Evolutionary conservation across 108 stramenopile genomes (phyloP).

Genomic region (Cyclotella sp.): DNA sequence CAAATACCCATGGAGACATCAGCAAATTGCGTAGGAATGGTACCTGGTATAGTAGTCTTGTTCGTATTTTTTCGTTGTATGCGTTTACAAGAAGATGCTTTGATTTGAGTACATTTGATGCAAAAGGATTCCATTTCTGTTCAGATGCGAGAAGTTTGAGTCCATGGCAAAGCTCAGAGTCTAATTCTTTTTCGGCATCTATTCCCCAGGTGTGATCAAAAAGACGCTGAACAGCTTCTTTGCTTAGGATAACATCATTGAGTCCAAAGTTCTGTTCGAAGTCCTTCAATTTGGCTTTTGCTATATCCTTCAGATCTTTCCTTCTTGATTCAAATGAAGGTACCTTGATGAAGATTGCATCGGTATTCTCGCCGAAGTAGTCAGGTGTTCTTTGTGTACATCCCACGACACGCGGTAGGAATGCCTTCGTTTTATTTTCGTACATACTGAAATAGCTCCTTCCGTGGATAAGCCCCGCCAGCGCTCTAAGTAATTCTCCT

Average conservation of each 20-base stretch:
- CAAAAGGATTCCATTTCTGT: constrained; percentile 16
- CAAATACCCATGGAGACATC: constrained; percentile 48
- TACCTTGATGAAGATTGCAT: constrained; percentile 43
- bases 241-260: constrained; percentile 24
- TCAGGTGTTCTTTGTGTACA: constrained; percentile 29
- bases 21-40: constrained; percentile 37
- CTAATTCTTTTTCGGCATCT: constrained; percentile 39
- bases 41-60: constrained; percentile 32
- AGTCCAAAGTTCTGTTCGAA: constrained; percentile 24
- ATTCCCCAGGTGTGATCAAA: constrained; percentile 47
- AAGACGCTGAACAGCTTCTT: constrained; percentile 37
- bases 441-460: constrained; percentile 23
- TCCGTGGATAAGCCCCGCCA: constrained; percentile 17
- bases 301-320: constrained; percentile 36
- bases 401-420: constrained; percentile 39
- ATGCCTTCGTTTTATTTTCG: constrained; percentile 33
- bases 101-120: constrained; percentile 17
- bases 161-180: constrained; percentile 28
- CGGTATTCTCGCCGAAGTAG: constrained; percentile 10
- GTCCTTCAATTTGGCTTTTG: constrained; percentile 25
- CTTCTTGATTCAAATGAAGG: constrained; percentile 38
- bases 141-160: constrained; percentile 27
- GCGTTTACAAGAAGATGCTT: constrained; percentile 40
- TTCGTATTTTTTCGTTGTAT: constrained; percentile 44
- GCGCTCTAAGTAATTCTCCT: constrained; percentile 23